phyloP scores from a whole-genome alignment of 163 green algal species.

The Scenedesmus sp. region DNA sequence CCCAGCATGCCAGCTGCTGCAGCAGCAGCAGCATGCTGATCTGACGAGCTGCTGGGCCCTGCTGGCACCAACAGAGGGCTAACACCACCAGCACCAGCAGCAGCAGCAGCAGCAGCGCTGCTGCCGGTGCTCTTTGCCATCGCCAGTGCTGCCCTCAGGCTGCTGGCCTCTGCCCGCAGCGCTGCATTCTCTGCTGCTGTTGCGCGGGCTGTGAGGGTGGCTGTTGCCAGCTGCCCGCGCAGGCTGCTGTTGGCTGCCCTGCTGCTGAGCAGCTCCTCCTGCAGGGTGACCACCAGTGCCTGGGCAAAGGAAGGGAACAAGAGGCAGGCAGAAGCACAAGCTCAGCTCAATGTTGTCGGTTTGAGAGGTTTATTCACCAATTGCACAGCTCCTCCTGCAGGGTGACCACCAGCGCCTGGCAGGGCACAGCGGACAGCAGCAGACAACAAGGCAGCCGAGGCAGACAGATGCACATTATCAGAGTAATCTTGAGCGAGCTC shows the following conservation, averaged over 20 bases:
- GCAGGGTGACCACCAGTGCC: slow-evolving; percentile 18
- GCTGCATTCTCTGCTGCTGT: slow-evolving; percentile 8
- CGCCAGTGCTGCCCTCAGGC: slow-evolving; percentile 20
- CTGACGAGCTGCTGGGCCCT: background rate
- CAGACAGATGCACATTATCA: background rate
- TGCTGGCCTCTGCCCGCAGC: slow-evolving; percentile 18
- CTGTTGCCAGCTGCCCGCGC: background rate
- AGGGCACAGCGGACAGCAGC: background rate
- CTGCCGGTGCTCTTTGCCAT: slow-evolving; percentile 14
- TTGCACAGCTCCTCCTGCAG: slow-evolving; percentile 5
- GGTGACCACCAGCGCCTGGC: slow-evolving; percentile 19
- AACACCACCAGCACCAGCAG: background rate
- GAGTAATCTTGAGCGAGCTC: too few species aligned
- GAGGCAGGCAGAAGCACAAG: background rate
- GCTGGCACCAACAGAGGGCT: background rate
- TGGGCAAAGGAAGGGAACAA: background rate
- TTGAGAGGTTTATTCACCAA: background rate
- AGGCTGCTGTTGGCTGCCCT: slow-evolving; percentile 23
- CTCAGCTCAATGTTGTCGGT: background rate
- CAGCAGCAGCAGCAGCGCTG: background rate
- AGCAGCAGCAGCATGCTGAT: background rate
- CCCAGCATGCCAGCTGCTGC: background rate
- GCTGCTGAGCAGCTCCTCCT: slow-evolving; percentile 15
- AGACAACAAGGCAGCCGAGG: background rate
- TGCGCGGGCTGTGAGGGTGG: slow-evolving; percentile 29